Conservation (phyloP, 169 alveolate species). For the Pseudocohnilembus persalinus region DNA sequence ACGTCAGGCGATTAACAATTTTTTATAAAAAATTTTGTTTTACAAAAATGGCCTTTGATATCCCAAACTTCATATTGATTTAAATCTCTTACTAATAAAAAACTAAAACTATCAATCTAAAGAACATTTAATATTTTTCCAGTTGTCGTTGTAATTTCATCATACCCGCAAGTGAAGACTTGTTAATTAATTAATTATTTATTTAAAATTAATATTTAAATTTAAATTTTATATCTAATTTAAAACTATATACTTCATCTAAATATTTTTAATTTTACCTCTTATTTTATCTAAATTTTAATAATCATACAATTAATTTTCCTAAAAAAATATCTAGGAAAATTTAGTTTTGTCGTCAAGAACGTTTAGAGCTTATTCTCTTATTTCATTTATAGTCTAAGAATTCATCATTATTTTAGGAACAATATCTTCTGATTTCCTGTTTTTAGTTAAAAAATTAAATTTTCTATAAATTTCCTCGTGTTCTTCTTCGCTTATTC, state of each 20-base stretch:
- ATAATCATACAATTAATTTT: background rate
- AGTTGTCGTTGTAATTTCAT: background rate
- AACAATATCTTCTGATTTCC: background rate
- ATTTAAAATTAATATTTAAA: too few relatives aligned
- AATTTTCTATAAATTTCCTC: constrained; percentile 13
- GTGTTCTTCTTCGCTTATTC: constrained; percentile 7
- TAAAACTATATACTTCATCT: too few relatives aligned
- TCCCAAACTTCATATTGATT: constrained; percentile 15
- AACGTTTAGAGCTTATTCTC: background rate
- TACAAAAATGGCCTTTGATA: constrained; percentile 3
- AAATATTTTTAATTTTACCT: background rate
- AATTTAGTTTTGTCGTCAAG: constrained; percentile 4
- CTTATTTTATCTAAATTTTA: constrained; percentile 16
- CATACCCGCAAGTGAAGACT: constrained; percentile 8
- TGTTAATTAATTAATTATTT: too few relatives aligned
- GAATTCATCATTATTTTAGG: background rate
- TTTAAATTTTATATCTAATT: too few relatives aligned
- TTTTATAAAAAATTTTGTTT: too few relatives aligned
- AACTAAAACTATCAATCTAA: background rate
- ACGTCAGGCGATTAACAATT: background rate
- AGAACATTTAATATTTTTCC: background rate
- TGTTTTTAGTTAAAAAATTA: constrained; percentile 3
- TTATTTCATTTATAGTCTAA: constrained; percentile 12
- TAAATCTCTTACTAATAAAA: constrained; percentile 3
- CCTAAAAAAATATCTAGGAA: constrained; percentile 11